These are phyloP conservation scores for Pyrenophora seminiperda DNA, from an alignment of 2,329 filamentous ascomycete species.

Conservation along the genomic window DNA sequence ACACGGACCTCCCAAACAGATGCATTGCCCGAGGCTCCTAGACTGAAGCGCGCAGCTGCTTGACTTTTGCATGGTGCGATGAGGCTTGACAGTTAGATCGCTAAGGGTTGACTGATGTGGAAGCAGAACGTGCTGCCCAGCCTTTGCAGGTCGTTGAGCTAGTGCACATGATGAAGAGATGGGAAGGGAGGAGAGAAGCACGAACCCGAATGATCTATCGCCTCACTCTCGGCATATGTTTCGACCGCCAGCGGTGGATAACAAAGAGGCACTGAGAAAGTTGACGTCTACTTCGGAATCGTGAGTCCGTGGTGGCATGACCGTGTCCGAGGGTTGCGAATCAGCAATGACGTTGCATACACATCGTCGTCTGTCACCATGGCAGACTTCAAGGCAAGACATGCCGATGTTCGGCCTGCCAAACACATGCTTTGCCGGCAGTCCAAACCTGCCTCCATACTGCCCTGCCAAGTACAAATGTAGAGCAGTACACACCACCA, in stretches of 20 bases:
- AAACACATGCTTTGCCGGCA: background rate
- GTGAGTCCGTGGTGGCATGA: constrained; percentile 1
- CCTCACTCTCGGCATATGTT: constrained; percentile 8
- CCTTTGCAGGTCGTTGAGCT: background rate
- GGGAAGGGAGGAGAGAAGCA: constrained; percentile 2
- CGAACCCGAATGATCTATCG: constrained; percentile 1
- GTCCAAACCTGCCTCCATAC: constrained; percentile 1
- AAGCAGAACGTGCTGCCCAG: constrained; percentile 5
- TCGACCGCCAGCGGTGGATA: constrained; percentile 15
- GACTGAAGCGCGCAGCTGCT: constrained; percentile 9
- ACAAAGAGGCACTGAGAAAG: constrained; percentile 10
- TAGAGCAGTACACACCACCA: background rate
- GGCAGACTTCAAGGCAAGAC: background rate
- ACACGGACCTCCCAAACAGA: constrained; percentile 7
- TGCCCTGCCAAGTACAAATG: background rate
- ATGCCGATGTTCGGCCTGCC: background rate
- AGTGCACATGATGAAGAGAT: constrained; percentile 2
- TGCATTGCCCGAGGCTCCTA: constrained; percentile 19
- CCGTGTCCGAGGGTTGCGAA: constrained; percentile 1
- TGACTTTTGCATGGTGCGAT: constrained; percentile 7
- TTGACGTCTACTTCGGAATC: constrained; percentile 1
- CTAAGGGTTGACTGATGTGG: constrained; percentile 12
- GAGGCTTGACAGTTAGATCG: constrained; percentile 9
- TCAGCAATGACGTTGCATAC: constrained; percentile 4
- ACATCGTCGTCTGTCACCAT: background rate